Evolutionary conservation across 2,329 filamentous ascomycete species (phyloP).

Genomic region (Microdochium paspali): DNA sequence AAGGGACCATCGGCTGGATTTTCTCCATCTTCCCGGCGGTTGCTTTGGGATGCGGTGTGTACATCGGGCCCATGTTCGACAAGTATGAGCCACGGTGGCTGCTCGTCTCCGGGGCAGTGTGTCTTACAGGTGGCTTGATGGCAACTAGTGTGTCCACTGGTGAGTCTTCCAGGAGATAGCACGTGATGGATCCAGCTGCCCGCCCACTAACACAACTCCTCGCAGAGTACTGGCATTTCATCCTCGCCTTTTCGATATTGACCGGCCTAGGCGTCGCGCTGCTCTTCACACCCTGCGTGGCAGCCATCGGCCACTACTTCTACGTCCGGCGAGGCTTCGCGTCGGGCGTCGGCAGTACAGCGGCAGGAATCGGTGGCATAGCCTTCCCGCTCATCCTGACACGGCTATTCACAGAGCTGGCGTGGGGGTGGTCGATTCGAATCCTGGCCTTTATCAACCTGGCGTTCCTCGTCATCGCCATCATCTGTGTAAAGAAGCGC

Average conservation of each 20-base stretch:
- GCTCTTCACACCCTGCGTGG: constrained; percentile 23
- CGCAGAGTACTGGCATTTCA: constrained; percentile 21
- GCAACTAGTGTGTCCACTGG: too few relatives aligned
- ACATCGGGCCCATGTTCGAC: constrained; percentile 38
- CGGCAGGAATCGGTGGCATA: constrained; percentile 16
- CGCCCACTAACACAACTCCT: too few relatives aligned
- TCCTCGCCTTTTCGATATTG: constrained; percentile 31
- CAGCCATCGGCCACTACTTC: constrained; percentile 20
- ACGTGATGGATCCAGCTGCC: constrained; percentile 20
- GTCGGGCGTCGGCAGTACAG: constrained; percentile 13
- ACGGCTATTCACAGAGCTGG: too few relatives aligned
- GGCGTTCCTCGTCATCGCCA: constrained; percentile 23
- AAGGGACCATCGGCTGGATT: constrained; percentile 39
- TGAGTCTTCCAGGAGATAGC: constrained; percentile 20
- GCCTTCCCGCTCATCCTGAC: constrained; percentile 22
- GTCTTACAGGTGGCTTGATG: too few relatives aligned
- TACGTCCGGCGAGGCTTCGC: constrained; percentile 12
- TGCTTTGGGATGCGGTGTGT: constrained; percentile 32
- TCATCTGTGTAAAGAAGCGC: constrained; percentile 44
- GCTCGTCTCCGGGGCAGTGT: constrained; percentile 25
- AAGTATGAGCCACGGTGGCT: constrained; percentile 30
- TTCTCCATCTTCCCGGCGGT: constrained; percentile 34
- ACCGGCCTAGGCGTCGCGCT: constrained; percentile 30
- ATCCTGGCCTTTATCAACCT: constrained; percentile 19
- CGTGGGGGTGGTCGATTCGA: constrained; percentile 23